Conservation (phyloP, 768 basidiomycete genomes). For the Mycena epipterygia region DNA sequence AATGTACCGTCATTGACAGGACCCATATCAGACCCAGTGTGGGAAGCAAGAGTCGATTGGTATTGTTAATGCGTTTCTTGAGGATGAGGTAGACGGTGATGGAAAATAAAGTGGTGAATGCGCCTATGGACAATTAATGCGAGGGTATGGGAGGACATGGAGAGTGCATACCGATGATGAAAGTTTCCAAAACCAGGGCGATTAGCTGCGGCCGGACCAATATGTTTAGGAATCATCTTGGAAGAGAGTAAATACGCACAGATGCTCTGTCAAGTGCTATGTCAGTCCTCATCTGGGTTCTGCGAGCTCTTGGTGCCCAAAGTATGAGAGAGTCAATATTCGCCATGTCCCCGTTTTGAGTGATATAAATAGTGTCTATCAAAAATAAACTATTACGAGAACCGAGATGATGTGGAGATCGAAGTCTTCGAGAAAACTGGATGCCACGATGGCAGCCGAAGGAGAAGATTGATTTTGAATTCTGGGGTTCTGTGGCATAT, state of each 20-base stretch:
- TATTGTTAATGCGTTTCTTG: not conserved
- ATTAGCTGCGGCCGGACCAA: not conserved
- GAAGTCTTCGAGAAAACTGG: too few species aligned
- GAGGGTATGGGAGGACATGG: not conserved
- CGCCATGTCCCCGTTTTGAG: too few species aligned
- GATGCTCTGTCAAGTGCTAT: constrained; percentile 19
- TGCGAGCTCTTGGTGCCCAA: not conserved
- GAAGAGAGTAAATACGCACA: not conserved
- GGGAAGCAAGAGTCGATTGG: not conserved
- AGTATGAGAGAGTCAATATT: too few species aligned
- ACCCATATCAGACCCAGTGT: constrained; percentile 12
- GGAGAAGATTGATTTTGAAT: too few species aligned
- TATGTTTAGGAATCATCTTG: not conserved
- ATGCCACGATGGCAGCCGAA: too few species aligned
- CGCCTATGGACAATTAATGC: not conserved
- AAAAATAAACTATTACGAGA: too few species aligned
- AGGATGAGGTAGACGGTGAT: not conserved
- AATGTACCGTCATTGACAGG: not conserved
- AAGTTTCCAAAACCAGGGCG: constrained; percentile 6
- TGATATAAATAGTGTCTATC: too few species aligned
- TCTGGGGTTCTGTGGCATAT: too few species aligned
- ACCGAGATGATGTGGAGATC: too few species aligned
- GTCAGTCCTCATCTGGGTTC: not conserved
- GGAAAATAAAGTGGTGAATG: not conserved
- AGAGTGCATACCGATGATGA: constrained; percentile 1